Conservation (phyloP, 495 filamentous ascomycete genomes). For the Paragyromitra xinjiangensis region DNA sequence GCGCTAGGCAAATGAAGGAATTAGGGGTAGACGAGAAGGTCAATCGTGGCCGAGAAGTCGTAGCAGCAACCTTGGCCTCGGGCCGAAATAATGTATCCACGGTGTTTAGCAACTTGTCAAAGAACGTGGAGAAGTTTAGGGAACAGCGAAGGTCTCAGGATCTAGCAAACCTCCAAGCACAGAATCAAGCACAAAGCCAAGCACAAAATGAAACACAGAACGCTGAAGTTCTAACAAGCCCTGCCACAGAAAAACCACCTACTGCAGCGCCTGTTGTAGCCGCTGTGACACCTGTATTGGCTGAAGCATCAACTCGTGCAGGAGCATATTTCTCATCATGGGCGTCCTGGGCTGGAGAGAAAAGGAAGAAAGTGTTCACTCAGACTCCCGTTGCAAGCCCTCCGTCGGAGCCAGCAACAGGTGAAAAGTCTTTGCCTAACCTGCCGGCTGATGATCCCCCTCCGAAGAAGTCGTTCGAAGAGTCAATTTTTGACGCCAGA, state of each 20-base stretch:
- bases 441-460: constrained; percentile 30
- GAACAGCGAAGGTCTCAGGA: constrained; percentile 61
- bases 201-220: constrained; percentile 1
- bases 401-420: constrained; percentile 33
- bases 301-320: constrained; percentile 69
- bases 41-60: constrained; percentile 69
- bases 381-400: constrained; percentile 58
- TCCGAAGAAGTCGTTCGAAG: constrained; percentile 51
- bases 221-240: constrained; percentile 28
- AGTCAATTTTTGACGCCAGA: constrained; percentile 51
- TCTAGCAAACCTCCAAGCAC: constrained; percentile 37
- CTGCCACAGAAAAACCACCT: constrained; percentile 21
- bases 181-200: constrained; percentile 20
- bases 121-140: constrained; percentile 76
- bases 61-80: constrained; percentile 71
- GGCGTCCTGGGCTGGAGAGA: constrained; percentile 94
- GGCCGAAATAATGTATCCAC: constrained; percentile 74
- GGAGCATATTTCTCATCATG: constrained; percentile 91
- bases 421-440: constrained; percentile 44
- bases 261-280: constrained; percentile 14
- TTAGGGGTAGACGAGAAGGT: constrained; percentile 77
- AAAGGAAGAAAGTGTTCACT: constrained; percentile 72
- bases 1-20: constrained; percentile 61
- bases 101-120: constrained; percentile 75
- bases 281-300: constrained; percentile 46